These are phyloP conservation scores for Arthrobotrys pseudoclavata DNA, from an alignment of 2,329 filamentous ascomycete species.

Conservation along the genomic window DNA sequence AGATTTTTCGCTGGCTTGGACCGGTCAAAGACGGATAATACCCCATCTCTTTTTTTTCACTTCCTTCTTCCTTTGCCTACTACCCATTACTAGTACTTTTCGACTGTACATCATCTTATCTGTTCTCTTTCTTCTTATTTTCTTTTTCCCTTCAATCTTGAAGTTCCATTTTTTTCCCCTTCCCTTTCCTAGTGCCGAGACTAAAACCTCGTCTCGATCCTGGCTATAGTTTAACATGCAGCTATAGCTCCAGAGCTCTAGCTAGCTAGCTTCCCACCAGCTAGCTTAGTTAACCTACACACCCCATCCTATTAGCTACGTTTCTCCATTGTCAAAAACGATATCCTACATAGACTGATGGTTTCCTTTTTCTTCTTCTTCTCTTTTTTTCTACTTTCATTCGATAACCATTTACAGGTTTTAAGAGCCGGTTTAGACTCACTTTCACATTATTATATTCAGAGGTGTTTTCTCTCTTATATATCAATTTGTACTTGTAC, in stretches of 20 bases:
- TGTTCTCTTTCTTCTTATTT: slow-evolving; percentile 1
- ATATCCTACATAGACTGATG: slow-evolving; percentile 20
- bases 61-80: not conserved
- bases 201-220: slow-evolving; percentile 2
- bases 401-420: not conserved
- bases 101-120: slow-evolving; percentile 19
- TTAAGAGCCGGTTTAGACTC: not conserved
- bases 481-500: not conserved
- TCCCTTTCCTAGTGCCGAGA: slow-evolving; percentile 1
- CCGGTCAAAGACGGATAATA: slow-evolving; percentile 21
- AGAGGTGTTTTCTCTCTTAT: not conserved
- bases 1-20: slow-evolving; percentile 14
- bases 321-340: slow-evolving; percentile 4
- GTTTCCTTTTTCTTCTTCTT: not conserved
- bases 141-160: not conserved
- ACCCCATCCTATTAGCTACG: not conserved
- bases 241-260: slow-evolving; percentile 14
- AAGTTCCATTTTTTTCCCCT: slow-evolving; percentile 3
- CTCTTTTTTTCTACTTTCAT: not conserved
- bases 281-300: not conserved
- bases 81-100: not conserved
- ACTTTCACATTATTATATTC: not conserved
- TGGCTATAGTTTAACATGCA: slow-evolving; percentile 16
- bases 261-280: not conserved
- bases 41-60: slow-evolving; percentile 12